A percentile compares a stretch with the other conserved stretches of the same genome.
Conservation (phyloP, 306 rosid genomes). For the Trifolium repens region DNA sequence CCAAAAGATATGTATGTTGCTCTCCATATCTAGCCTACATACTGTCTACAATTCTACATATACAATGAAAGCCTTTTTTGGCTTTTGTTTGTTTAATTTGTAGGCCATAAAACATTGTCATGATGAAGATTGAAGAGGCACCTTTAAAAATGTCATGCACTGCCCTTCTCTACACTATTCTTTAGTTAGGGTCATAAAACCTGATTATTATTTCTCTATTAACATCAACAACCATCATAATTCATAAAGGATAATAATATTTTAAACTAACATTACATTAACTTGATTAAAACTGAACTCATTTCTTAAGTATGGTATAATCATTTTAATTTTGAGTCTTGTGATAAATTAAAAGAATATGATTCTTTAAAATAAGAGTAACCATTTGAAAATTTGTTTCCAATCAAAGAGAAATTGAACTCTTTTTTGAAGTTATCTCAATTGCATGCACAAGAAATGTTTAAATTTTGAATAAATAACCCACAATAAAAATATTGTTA, state of each 20-base stretch:
- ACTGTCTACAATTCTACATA: slow-evolving; percentile 15
- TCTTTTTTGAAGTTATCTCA: too few species aligned
- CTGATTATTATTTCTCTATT: background rate
- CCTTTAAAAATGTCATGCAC: slow-evolving; percentile 21
- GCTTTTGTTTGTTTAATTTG: slow-evolving; percentile 15
- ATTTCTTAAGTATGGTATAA: too few species aligned
- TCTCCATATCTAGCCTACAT: slow-evolving; percentile 31
- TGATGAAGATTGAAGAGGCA: slow-evolving; percentile 43
- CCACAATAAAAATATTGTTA: too few species aligned
- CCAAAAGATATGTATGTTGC: slow-evolving; percentile 11
- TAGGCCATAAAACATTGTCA: slow-evolving; percentile 29
- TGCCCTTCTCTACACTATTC: slow-evolving; percentile 32
- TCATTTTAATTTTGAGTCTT: too few species aligned
- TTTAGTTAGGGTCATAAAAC: background rate
- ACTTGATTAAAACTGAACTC: too few species aligned
- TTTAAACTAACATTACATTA: too few species aligned
- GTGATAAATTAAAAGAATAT: too few species aligned
- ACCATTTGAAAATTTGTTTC: too few species aligned
- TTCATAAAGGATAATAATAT: background rate
- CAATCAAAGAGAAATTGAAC: too few species aligned
- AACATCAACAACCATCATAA: background rate
- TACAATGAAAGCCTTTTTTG: slow-evolving; percentile 11
- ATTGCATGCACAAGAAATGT: too few species aligned
- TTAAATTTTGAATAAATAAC: too few species aligned
- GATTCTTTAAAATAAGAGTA: too few species aligned